A percentile compares a stretch with the other conserved stretches of the same genome.
These are phyloP conservation scores for Euclidium syriacum DNA, from an alignment of 345 rosid genomes.

Conservation along the genomic window DNA sequence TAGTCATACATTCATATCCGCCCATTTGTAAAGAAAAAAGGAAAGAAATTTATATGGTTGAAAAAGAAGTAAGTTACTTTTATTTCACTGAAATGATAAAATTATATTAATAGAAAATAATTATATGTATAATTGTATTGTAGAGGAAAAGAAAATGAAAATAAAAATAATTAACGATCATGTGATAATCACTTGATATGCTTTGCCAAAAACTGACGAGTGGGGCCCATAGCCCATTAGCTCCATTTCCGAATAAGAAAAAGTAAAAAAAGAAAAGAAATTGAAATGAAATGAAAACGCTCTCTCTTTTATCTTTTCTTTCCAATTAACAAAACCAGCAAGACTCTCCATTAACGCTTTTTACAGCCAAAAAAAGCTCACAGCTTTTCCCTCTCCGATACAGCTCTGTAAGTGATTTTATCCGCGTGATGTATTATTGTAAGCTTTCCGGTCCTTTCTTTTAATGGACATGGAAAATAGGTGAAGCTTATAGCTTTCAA, in stretches of 20 bases:
- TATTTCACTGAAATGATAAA: background rate
- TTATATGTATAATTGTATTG: no score
- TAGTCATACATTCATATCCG: constrained; percentile 22
- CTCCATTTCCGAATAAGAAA: constrained; percentile 18
- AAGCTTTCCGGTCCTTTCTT: background rate
- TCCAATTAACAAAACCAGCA: constrained; percentile 10
- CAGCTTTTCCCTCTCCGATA: constrained; percentile 20
- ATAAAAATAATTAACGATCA: background rate
- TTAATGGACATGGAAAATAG: background rate
- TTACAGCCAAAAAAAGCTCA: constrained; percentile 25
- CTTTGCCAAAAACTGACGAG: constrained; percentile 23
- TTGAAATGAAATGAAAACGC: constrained; percentile 19
- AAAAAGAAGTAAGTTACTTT: background rate
- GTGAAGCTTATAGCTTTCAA: constrained; percentile 14
- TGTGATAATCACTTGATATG: constrained; percentile 28
- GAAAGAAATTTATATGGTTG: background rate
- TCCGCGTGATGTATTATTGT: constrained; percentile 14
- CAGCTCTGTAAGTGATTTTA: constrained; percentile 16
- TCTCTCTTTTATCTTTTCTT: background rate
- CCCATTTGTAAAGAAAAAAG: background rate
- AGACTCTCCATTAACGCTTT: constrained; percentile 31
- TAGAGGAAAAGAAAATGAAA: background rate
- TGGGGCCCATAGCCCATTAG: constrained; percentile 31
- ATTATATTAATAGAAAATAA: background rate
- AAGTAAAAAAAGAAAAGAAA: background rate